phyloP scores from a whole-genome alignment of 495 filamentous ascomycete genomes.

The Xylaria intraflava region DNA sequence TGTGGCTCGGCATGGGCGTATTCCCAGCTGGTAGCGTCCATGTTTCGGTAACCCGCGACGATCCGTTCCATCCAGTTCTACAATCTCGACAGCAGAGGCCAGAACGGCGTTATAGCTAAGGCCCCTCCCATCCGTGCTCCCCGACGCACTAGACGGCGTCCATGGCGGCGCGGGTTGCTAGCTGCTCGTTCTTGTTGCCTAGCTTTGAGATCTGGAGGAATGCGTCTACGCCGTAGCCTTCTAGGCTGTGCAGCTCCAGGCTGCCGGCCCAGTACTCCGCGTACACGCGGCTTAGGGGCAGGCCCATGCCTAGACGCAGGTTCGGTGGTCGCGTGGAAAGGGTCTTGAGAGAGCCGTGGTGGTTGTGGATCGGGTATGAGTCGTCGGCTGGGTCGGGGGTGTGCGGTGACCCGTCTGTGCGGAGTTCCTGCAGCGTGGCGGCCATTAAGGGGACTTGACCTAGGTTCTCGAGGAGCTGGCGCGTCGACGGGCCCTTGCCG shows the following conservation, averaged over 20 bases:
- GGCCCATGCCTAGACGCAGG: slow-evolving; percentile 83
- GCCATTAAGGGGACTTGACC: slow-evolving; percentile 85
- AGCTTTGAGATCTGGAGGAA: slow-evolving; percentile 96
- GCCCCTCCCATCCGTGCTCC: background rate
- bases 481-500: slow-evolving; percentile 75
- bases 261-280: slow-evolving; percentile 98
- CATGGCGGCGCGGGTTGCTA: slow-evolving; percentile 80
- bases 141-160: slow-evolving; percentile 63
- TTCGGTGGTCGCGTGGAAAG: slow-evolving; percentile 79
- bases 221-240: slow-evolving; percentile 96
- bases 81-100: too few species aligned
- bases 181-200: slow-evolving; percentile 96
- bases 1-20: too few species aligned
- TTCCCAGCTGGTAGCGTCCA: too few species aligned
- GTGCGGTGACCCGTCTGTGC: slow-evolving; percentile 46
- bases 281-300: slow-evolving; percentile 91
- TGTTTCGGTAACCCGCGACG: too few species aligned
- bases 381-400: slow-evolving; percentile 14
- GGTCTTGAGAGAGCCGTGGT: slow-evolving; percentile 61
- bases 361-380: background rate
- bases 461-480: slow-evolving; percentile 71
- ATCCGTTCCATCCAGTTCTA: too few species aligned
- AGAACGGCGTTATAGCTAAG: too few species aligned
- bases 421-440: slow-evolving; percentile 87
- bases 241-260: slow-evolving; percentile 84